Conservation (phyloP, 768 basidiomycete species). For the Termitomyces sp. region DNA sequence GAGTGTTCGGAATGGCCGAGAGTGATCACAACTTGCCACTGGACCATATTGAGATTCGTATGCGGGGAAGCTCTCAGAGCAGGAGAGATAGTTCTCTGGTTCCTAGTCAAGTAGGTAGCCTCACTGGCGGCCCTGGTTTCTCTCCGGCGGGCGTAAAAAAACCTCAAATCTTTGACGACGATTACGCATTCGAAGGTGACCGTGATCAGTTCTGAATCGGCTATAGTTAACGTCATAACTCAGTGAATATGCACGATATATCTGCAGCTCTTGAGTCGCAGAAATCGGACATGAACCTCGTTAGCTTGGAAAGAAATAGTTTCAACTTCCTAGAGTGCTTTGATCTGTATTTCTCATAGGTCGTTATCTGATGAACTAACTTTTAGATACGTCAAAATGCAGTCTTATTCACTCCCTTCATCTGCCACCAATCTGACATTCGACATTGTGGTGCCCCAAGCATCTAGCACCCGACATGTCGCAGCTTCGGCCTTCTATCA, state of each 20-base stretch:
- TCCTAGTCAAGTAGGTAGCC: slow-evolving; percentile 44
- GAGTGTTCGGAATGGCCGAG: slow-evolving; percentile 33
- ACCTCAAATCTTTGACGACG: slow-evolving; percentile 50
- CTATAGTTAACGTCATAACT: not conserved
- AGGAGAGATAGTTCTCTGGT: slow-evolving; percentile 56
- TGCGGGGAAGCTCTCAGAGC: slow-evolving; percentile 55
- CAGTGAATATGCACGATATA: slow-evolving; percentile 20
- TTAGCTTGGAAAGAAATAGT: slow-evolving; percentile 71
- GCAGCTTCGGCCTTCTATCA: slow-evolving; percentile 85
- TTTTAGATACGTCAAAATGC: slow-evolving; percentile 75
- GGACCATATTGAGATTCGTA: slow-evolving; percentile 48
- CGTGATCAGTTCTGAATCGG: not conserved
- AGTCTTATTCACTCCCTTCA: slow-evolving; percentile 54
- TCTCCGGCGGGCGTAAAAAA: slow-evolving; percentile 52
- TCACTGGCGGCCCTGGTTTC: slow-evolving; percentile 35
- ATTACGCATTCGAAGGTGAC: slow-evolving; percentile 65
- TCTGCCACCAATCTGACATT: slow-evolving; percentile 50
- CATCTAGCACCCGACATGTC: slow-evolving; percentile 69
- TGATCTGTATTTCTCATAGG: no score
- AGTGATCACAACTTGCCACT: slow-evolving; percentile 44
- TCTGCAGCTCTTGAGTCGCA: slow-evolving; percentile 40
- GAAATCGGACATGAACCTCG: slow-evolving; percentile 50
- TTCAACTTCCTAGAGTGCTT: slow-evolving; percentile 77
- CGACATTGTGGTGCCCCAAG: slow-evolving; percentile 61
- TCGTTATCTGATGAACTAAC: not conserved